Evolutionary conservation across 805 yeast genomes (phyloP).

Genomic region (Saturnispora diversa): DNA sequence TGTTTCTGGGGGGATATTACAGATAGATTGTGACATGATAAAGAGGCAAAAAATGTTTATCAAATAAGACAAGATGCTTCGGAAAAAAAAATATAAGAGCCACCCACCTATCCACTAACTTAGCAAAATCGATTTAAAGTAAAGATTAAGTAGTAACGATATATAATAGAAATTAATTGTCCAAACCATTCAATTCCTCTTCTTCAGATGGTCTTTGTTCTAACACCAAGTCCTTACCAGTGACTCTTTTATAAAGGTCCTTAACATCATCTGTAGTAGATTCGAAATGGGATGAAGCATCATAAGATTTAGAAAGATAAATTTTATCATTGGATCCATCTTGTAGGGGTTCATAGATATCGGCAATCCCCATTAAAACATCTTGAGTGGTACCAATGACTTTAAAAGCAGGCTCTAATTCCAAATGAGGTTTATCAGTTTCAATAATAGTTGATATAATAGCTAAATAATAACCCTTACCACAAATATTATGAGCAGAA

Average conservation of each 20-base stretch:
- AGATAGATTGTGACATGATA: slow-evolving; percentile 47
- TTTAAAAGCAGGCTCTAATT: slow-evolving; percentile 89
- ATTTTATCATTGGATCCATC: slow-evolving; percentile 78
- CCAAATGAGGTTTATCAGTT: slow-evolving; percentile 86
- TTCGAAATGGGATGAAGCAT: slow-evolving; percentile 92
- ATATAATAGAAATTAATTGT: slow-evolving; percentile 8
- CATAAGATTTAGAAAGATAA: slow-evolving; percentile 82
- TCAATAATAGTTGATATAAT: slow-evolving; percentile 92
- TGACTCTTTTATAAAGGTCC: slow-evolving; percentile 84
- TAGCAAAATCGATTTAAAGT: too few species aligned
- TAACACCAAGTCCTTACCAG: slow-evolving; percentile 84
- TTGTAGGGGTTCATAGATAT: slow-evolving; percentile 74
- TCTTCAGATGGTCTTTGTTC: slow-evolving; percentile 65
- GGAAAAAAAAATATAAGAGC: neutral
- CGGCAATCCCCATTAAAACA: slow-evolving; percentile 90
- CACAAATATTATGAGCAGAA: slow-evolving; percentile 80
- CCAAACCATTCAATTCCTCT: slow-evolving; percentile 38
- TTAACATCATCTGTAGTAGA: slow-evolving; percentile 94
- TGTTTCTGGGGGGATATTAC: slow-evolving; percentile 57
- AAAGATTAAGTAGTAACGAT: too few species aligned
- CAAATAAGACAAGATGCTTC: too few species aligned
- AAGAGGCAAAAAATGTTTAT: too few species aligned
- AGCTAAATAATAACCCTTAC: slow-evolving; percentile 84
- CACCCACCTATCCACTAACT: too few species aligned
- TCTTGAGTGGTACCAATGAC: slow-evolving; percentile 73